phyloP scores from a whole-genome alignment of 2,329 filamentous ascomycete genomes.

The Alternaria triticina region DNA sequence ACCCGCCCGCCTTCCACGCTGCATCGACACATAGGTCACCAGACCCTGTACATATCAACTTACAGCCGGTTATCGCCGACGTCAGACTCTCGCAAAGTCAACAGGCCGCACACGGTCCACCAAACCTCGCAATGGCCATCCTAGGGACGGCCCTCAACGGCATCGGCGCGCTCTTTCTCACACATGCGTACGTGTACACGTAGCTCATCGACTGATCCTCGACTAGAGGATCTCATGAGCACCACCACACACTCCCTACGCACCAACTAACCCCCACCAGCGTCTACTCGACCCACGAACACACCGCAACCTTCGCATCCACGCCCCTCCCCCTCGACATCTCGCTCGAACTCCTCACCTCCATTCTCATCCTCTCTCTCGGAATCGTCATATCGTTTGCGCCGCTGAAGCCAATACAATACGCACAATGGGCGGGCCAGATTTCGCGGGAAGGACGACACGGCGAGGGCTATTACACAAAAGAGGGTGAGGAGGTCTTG shows the following conservation, averaged over 20 bases:
- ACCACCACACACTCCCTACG: background rate
- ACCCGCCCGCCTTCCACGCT: background rate
- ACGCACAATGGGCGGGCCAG: slow-evolving; percentile 81
- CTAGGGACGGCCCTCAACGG: slow-evolving; percentile 73
- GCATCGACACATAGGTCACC: background rate
- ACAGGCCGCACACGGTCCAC: background rate
- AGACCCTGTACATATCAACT: background rate
- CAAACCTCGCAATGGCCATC: slow-evolving; percentile 66
- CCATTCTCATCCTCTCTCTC: slow-evolving; percentile 78
- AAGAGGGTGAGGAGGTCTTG: slow-evolving; percentile 71
- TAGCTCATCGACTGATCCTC: too few relatives aligned
- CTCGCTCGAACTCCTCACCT: slow-evolving; percentile 80
- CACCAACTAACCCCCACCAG: slow-evolving; percentile 56
- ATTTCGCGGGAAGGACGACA: slow-evolving; percentile 77
- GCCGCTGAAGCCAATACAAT: slow-evolving; percentile 82
- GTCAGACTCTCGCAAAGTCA: background rate
- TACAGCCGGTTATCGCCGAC: slow-evolving; percentile 5
- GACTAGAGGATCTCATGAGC: too few relatives aligned
- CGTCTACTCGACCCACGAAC: slow-evolving; percentile 95
- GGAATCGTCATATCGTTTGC: slow-evolving; percentile 82
- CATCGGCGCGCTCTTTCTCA: slow-evolving; percentile 78
- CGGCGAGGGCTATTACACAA: slow-evolving; percentile 61
- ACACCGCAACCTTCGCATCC: slow-evolving; percentile 71
- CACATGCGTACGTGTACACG: slow-evolving; percentile 75
- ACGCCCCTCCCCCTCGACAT: slow-evolving; percentile 80